Percentiles rank a stretch among this genome's conserved stretches.
Evolutionary conservation across 805 yeast species (phyloP).

Genomic region (Saccharomycopsis selenospora): DNA sequence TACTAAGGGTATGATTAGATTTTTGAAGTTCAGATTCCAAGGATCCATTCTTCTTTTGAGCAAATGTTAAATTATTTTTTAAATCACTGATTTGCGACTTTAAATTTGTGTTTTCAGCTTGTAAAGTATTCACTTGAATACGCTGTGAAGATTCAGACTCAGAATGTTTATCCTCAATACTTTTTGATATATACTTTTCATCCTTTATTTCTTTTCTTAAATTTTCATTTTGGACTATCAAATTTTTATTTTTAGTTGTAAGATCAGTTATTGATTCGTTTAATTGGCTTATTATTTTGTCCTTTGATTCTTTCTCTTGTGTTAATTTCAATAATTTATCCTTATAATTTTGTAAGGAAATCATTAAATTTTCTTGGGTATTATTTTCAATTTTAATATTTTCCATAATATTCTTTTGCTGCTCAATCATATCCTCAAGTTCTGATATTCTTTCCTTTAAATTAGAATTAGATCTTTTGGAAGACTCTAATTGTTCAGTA

Average conservation of each 20-base stretch:
- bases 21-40: no score
- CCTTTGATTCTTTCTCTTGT: background rate
- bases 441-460: background rate
- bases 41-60: no score
- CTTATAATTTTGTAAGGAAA: background rate
- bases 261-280: background rate
- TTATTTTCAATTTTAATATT: background rate
- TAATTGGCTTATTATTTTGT: background rate
- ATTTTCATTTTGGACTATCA: background rate
- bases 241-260: background rate
- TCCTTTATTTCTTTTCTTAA: background rate
- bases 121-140: background rate
- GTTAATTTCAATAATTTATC: background rate
- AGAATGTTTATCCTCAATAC: background rate
- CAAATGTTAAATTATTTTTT: no score
- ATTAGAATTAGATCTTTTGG: background rate
- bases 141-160: background rate
- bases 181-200: background rate
- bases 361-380: slow-evolving; percentile 1
- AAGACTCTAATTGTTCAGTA: background rate
- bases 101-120: background rate
- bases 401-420: background rate
- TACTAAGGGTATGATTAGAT: no score
- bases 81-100: background rate
- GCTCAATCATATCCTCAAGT: background rate